Percentiles rank a stretch among this genome's conserved stretches.
Evolutionary conservation across 2,329 filamentous ascomycete species (phyloP).

Genomic region (Diaporthe sp.): DNA sequence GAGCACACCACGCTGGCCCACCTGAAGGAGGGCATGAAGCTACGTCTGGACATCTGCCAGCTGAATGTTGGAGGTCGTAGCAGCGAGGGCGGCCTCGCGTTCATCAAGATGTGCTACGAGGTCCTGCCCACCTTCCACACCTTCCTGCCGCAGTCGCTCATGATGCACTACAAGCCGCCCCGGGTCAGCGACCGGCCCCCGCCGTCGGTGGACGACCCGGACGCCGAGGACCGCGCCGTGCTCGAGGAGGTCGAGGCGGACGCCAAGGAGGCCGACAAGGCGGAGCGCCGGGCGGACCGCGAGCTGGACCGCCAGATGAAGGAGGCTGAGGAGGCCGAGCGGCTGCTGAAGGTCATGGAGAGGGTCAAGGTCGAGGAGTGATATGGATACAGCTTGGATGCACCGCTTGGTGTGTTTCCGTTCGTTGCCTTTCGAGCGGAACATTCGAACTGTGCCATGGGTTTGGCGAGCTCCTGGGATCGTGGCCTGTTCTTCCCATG

Average conservation of each 20-base stretch:
- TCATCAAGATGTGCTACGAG: slow-evolving; percentile 70
- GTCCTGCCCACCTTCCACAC: slow-evolving; percentile 74
- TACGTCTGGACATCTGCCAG: slow-evolving; percentile 64
- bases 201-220: slow-evolving; percentile 56
- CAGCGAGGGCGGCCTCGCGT: slow-evolving; percentile 65
- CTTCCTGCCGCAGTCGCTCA: slow-evolving; percentile 76
- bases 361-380: slow-evolving; percentile 29
- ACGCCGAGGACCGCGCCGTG: slow-evolving; percentile 46
- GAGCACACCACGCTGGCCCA: slow-evolving; percentile 65
- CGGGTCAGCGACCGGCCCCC: slow-evolving; percentile 57
- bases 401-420: no score
- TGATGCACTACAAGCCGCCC: slow-evolving; percentile 75
- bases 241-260: slow-evolving; percentile 30
- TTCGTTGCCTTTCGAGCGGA: no score
- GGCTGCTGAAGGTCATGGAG: slow-evolving; percentile 34
- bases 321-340: slow-evolving; percentile 16
- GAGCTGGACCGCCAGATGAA: slow-evolving; percentile 31
- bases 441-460: no score
- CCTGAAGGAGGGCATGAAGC: slow-evolving; percentile 73
- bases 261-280: slow-evolving; percentile 41
- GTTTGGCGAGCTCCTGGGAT: no score
- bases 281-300: slow-evolving; percentile 35
- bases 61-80: slow-evolving; percentile 51
- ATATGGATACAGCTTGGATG: not conserved
- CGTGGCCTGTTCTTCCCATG: no score